Evolutionary conservation across 345 rosid species (phyloP).

Genomic region (Atalantia buxifolia): DNA sequence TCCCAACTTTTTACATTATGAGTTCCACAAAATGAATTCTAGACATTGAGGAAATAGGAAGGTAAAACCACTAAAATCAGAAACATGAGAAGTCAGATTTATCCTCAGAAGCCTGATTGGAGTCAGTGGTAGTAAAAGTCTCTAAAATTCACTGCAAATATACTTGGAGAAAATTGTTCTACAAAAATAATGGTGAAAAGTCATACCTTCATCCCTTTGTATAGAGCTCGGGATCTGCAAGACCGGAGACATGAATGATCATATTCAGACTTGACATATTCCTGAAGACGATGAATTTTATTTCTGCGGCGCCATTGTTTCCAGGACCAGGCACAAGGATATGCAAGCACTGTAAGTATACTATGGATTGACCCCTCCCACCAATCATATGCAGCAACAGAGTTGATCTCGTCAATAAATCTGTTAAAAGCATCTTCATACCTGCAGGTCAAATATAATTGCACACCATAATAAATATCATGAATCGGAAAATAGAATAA

Average conservation of each 20-base stretch:
- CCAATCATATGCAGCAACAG: slow-evolving; percentile 99
- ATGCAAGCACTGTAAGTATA: slow-evolving; percentile 84
- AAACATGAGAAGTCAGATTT: background rate
- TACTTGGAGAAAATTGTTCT: slow-evolving; percentile 3
- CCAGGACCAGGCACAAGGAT: slow-evolving; percentile 99
- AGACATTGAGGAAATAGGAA: background rate
- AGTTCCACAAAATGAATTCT: slow-evolving; percentile 1
- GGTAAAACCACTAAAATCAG: background rate
- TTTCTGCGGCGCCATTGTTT: slow-evolving; percentile 91
- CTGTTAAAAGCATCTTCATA: slow-evolving; percentile 98
- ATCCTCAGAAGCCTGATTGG: slow-evolving; percentile 7
- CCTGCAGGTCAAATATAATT: slow-evolving; percentile 41
- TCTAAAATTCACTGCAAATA: background rate
- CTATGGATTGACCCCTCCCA: slow-evolving; percentile 99
- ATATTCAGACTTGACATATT: slow-evolving; percentile 92
- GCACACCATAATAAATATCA: slow-evolving; percentile 3
- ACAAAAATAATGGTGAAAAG: slow-evolving; percentile 13
- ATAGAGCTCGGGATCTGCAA: slow-evolving; percentile 95
- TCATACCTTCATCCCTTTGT: slow-evolving; percentile 97
- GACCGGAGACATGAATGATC: slow-evolving; percentile 99
- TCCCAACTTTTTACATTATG: background rate
- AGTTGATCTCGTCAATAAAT: slow-evolving; percentile 93
- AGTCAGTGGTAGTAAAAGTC: background rate
- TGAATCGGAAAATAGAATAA: slow-evolving; percentile 2
- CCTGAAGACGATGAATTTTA: slow-evolving; percentile 90